Evolutionary conservation across 768 basidiomycete genomes (phyloP), one percentile per base, ranked within the genome.

Genomic region (Nidula microcarpa): DNA sequence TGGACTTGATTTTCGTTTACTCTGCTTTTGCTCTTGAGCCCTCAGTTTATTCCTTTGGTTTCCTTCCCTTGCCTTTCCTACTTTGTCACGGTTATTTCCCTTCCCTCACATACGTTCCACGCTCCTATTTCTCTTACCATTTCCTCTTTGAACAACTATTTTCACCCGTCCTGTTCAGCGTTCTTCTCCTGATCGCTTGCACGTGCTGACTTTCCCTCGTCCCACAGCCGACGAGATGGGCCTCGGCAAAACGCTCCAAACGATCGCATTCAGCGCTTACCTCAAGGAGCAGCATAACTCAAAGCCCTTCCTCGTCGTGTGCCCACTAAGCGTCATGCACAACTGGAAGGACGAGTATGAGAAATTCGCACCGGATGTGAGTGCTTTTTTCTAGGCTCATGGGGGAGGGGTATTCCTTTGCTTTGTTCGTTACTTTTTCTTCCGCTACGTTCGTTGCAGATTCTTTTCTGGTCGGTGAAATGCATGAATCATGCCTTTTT

Each of bases 201-300:
- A 30, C 23, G 23, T 34, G 34, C 4, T 17, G n/a, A 33, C 48
- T 13, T 17, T 43, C 39, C 37, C 16, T 17, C 39, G 11, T 13
- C 60, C 70, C 30, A 39, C 68, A 85, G 94, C 94, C 30, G 94
- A 97, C 61, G 94, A 97, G 66, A 97, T 97, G 94, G 94, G 94
- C 16, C 72, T 96, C 1, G 94, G 94, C 49, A 93, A 89, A 91
- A 99, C 97, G 0, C 77, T 98, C 0, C 97, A 99, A 77, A 91
- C 86, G 0, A 99, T 99, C 43, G 84, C 95, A 0, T 97, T 98
- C 67, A 83, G 91, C 54, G 95, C 95, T 0, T 88, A 94, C 68
- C 77, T 99, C 1, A 86, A 92, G 33, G 86, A 89, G 52, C 73
- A 83, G 52, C 76, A 82, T 4, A 82, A 88, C 45, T 77, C 76